Base-by-base conservation (phyloP, 2,329 filamentous ascomycete genomes). In the Immersiporthe knoxdaviesiana region DNA sequence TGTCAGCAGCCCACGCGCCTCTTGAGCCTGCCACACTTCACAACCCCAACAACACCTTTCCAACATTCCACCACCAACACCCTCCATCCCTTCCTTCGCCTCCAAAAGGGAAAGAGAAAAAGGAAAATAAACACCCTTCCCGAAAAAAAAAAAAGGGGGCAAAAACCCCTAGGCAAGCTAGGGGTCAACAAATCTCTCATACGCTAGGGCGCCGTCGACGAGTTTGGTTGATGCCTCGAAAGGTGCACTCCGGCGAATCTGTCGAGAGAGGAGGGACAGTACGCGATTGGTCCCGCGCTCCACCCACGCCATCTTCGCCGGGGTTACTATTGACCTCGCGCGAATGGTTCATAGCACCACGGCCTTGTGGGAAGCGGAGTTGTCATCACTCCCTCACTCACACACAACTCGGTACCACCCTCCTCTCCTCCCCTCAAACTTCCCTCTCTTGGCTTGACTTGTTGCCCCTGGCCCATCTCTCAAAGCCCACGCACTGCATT, bases 151-250 rank as follows among this genome's bases (percentile, higher is more conserved):
- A 30, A 56, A 18, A 16, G 27, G 14, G 32, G 14, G 6, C 27
- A 32, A 56, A 56, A 54, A 27, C 10, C 27, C 52, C 14, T 56
- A 18, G n/a, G 52, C 52, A 56, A 56, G 52, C 27, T 30, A 56
- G 52, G 27, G 52, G 52, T 56, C 27, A 32, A 56, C 52, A 56
- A 56, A 56, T 56, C 52, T 56, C 52, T 21, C 14, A 54, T 54
- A 27, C 47, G n/a, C 50, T 54, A 24, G 3, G 50, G 52, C 52
- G 27, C 52, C 52, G 27, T 56, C 52, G 4, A 30, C 27, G 24
- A 32, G 52, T 30, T 56, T 56, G 52, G 16, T 56, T 56, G 52
- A 56, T 56, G 52, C 52, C 52, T 56, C 24, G 12, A 56, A 56
- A 56, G 12, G 14, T 56, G 52, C 27, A 56, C 27, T 27, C 27